These are phyloP conservation scores for Kodamaea hsintzibuensis DNA, from an alignment of 805 yeast genomes.

Conservation along the genomic window DNA sequence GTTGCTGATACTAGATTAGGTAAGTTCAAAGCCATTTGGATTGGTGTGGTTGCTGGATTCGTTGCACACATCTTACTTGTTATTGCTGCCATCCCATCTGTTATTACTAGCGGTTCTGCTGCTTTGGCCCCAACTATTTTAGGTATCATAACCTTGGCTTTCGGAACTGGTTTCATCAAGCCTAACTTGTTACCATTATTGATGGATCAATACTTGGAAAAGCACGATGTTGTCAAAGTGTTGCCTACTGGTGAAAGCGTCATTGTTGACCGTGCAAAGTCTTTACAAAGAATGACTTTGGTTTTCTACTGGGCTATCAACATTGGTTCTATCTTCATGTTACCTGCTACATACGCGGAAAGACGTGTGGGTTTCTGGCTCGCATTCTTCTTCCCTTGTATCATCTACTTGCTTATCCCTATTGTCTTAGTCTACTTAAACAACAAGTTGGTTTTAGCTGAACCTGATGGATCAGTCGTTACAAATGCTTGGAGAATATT, in stretches of 20 bases:
- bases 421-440: constrained; percentile 27
- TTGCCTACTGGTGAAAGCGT: constrained; percentile 65
- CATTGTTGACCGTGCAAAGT: constrained; percentile 49
- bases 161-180: constrained; percentile 56
- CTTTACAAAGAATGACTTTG: constrained; percentile 43
- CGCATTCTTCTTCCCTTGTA: constrained; percentile 49
- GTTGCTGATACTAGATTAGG: constrained; percentile 51
- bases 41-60: constrained; percentile 49
- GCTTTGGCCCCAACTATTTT: constrained; percentile 42
- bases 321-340: constrained; percentile 53
- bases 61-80: constrained; percentile 49
- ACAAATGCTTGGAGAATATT: constrained; percentile 43
- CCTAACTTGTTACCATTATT: constrained; percentile 52
- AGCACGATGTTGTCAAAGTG: constrained; percentile 58
- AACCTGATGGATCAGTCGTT: constrained; percentile 49
- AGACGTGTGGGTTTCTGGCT: constrained; percentile 55
- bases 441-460: constrained; percentile 27
- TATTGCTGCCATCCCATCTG: constrained; percentile 48
- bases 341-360: constrained; percentile 53
- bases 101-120: constrained; percentile 31
- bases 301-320: constrained; percentile 57
- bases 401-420: constrained; percentile 32
- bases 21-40: constrained; percentile 49
- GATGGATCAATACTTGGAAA: constrained; percentile 53
- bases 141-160: constrained; percentile 39